Conservation (phyloP, 2,329 filamentous ascomycete species). For the Teratosphaeria viscida region DNA sequence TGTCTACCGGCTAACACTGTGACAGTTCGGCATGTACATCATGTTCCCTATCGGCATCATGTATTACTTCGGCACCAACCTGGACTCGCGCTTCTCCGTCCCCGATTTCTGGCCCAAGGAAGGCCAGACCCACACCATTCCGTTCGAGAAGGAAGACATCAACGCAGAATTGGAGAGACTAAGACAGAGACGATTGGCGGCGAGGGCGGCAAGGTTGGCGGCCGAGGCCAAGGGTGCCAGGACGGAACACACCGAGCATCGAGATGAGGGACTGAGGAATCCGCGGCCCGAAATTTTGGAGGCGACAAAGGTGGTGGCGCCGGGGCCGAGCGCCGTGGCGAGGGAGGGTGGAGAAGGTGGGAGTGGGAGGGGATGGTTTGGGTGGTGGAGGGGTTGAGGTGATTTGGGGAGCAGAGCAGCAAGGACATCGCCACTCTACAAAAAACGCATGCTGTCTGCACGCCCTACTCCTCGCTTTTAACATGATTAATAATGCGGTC, state of each 20-base stretch:
- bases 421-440: neutral
- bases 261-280: constrained; percentile 11
- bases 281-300: constrained; percentile 17
- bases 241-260: constrained; percentile 13
- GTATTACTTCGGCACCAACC: constrained; percentile 99
- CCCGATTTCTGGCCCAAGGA: constrained; percentile 88
- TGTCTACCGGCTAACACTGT: neutral
- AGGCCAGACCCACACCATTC: constrained; percentile 65
- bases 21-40: constrained; percentile 93
- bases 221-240: constrained; percentile 24
- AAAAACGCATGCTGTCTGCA: neutral
- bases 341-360: neutral
- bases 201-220: constrained; percentile 39
- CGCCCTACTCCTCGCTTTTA: no score
- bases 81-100: constrained; percentile 82
- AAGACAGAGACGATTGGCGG: constrained; percentile 39
- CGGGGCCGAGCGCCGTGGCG: constrained; percentile 1
- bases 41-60: constrained; percentile 98
- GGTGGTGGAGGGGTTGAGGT: neutral
- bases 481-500: no score
- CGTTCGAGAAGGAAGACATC: constrained; percentile 72
- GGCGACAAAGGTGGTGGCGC: constrained; percentile 10
- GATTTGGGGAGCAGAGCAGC: neutral
- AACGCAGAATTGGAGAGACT: constrained; percentile 67
- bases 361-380: constrained; percentile 1